Evolutionary conservation across 192 early-diverging fungal genomes (phyloP).

Genomic region (Bifiguratus adelaidae): DNA sequence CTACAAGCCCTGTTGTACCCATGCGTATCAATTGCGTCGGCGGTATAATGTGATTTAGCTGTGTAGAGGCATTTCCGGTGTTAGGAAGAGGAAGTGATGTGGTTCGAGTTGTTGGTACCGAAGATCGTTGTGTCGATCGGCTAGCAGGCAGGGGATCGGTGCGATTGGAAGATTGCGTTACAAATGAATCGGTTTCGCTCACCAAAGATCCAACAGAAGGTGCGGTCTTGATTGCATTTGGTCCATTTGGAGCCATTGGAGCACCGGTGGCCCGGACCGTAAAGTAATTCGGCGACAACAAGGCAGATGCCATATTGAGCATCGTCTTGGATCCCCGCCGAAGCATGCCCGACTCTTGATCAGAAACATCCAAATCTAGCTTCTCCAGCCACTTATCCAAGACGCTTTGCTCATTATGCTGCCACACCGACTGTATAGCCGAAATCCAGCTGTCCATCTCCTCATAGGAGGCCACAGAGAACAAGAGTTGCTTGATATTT

Average conservation of each 20-base stretch:
- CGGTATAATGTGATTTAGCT: too few relatives aligned
- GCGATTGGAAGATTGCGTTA: neutral
- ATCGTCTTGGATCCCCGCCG: too few relatives aligned
- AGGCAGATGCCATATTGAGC: too few relatives aligned
- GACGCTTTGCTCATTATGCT: conserved; percentile 4
- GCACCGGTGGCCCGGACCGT: neutral
- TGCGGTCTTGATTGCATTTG: neutral
- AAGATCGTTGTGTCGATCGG: neutral
- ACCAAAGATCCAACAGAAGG: neutral
- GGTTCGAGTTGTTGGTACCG: neutral
- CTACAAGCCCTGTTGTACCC: too few relatives aligned
- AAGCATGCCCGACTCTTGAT: too few relatives aligned
- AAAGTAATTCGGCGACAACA: neutral
- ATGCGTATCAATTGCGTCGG: too few relatives aligned
- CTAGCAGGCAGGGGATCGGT: neutral
- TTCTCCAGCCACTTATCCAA: conserved; percentile 21
- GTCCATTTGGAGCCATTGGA: neutral
- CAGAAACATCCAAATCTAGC: conserved; percentile 10
- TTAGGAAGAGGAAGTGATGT: neutral
- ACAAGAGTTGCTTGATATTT: too few relatives aligned
- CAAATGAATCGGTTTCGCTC: neutral
- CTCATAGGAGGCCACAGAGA: conserved; percentile 4
- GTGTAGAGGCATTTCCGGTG: neutral
- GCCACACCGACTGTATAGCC: neutral
- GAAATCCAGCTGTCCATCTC: conserved; percentile 6